Evolutionary conservation across 495 filamentous ascomycete species (phyloP).

Genomic region (Barbatosphaeria neglecta): DNA sequence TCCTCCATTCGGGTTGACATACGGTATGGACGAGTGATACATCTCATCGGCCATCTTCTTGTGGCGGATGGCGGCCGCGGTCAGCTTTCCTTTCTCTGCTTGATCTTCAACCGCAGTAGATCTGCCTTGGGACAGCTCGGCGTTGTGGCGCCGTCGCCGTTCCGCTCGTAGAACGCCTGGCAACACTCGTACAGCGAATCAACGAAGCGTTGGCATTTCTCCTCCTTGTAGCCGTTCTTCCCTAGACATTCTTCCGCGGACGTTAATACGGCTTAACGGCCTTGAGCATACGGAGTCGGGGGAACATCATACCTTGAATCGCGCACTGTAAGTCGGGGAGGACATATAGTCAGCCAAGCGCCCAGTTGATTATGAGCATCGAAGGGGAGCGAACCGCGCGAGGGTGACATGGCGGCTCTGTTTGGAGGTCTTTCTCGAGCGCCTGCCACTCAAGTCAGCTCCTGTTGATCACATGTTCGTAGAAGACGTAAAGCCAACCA

Average conservation of each 20-base stretch:
- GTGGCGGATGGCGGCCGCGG: constrained; percentile 3
- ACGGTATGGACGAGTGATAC: constrained; percentile 32
- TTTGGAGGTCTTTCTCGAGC: constrained; percentile 55
- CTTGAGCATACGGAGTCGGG: background rate
- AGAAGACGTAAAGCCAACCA: background rate
- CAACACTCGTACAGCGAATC: constrained; percentile 96
- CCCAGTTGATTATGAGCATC: background rate
- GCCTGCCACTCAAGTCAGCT: constrained; percentile 9
- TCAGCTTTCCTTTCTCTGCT: constrained; percentile 51
- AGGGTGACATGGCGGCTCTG: constrained; percentile 77
- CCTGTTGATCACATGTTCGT: background rate
- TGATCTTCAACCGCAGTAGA: constrained; percentile 75
- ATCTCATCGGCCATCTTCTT: constrained; percentile 14
- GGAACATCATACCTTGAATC: constrained; percentile 56
- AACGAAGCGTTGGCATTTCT: constrained; percentile 67
- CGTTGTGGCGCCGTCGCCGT: constrained; percentile 65
- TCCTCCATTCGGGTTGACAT: constrained; percentile 32
- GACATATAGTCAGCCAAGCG: constrained; percentile 3
- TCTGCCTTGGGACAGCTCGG: constrained; percentile 77
- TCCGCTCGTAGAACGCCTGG: constrained; percentile 69
- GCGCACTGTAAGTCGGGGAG: constrained; percentile 49
- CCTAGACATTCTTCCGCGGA: constrained; percentile 56
- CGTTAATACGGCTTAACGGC: constrained; percentile 5
- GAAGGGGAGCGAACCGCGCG: constrained; percentile 52
- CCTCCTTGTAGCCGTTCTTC: constrained; percentile 80